Evolutionary conservation across 2,329 filamentous ascomycete genomes (phyloP).

Genomic region (Aschersonia sp.): DNA sequence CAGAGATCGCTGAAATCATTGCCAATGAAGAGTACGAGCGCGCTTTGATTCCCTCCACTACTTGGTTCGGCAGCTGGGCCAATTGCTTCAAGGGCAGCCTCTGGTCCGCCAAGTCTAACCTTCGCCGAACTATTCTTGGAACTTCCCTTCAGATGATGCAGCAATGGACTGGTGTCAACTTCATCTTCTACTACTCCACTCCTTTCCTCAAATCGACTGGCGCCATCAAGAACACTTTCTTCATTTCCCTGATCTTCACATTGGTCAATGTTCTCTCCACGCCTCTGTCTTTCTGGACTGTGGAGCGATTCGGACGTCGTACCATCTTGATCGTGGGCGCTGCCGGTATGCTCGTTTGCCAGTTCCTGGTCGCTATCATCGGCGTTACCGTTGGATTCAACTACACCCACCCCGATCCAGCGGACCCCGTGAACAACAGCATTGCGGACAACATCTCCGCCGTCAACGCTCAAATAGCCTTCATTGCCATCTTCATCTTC

Average conservation of each 20-base stretch:
- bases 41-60: constrained; percentile 46
- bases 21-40: constrained; percentile 83
- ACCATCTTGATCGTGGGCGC: constrained; percentile 67
- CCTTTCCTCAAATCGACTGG: constrained; percentile 70
- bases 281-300: constrained; percentile 73
- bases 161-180: constrained; percentile 80
- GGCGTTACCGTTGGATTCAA: constrained; percentile 47
- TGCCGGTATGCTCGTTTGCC: constrained; percentile 68
- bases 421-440: constrained; percentile 15
- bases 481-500: constrained; percentile 88
- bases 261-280: constrained; percentile 80
- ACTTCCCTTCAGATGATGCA: constrained; percentile 71
- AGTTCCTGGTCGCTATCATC: constrained; percentile 73
- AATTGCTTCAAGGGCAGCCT: constrained; percentile 54
- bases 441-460: constrained; percentile 40
- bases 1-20: constrained; percentile 75
- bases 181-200: constrained; percentile 80
- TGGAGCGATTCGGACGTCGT: constrained; percentile 72
- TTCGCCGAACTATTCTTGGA: constrained; percentile 57
- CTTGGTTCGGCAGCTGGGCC: constrained; percentile 55
- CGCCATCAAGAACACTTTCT: constrained; percentile 63
- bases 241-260: constrained; percentile 75
- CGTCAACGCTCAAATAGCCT: constrained; percentile 61
- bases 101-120: constrained; percentile 46
- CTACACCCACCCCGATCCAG: constrained; percentile 30